Base-by-base conservation (phyloP, 257 asterid genomes). In the Solanum dulcamara region DNA sequence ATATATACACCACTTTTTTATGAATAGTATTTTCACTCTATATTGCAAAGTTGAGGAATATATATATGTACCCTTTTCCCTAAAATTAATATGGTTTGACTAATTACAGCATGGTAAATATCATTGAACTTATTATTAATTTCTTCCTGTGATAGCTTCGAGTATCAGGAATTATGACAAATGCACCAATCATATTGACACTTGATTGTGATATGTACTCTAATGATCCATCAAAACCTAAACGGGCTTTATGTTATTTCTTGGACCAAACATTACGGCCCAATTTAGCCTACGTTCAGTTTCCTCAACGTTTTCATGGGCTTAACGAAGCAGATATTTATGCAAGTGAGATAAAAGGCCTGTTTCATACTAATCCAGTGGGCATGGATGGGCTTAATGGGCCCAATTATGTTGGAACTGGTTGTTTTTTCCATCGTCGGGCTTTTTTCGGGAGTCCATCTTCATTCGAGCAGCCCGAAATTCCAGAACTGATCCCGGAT, bases 131-230 rank as follows among this genome's bases (percentile, higher is more conserved):
- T 4, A 33, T 7, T 8, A 33, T 33, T 35, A 33, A 7, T 3
- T 9, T 67, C 83, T 42, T 14, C 53, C 22, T 24, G 3, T 60
- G 53, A 26, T 46, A 95, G 98, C 92, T 95, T 50, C 95, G 98
- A 44, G 96, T 92, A 22, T 95, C 98, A 5, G 95, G 89, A 2
- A 85, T 87, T 33, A 90, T 94, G 93, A 92, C 95, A 81, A 95
- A 94, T 59, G 92, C 98, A 6, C 98, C 98, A 2, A 85, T 95
- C 18, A 18, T 95, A 33, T 82, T 95, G 44, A 93, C 98, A 59
- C 81, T 92, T 86, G 98, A 94, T 37, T 93, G 98, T 62, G 98
- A 95, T 77, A 93, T 93, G 98, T 95, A 90, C 81, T 95, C 98
- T 8, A 95, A 93, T 17, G 97, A 95, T 51, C 96, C 97, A 1